These are phyloP conservation scores for Microsporum ferrugineum DNA, from an alignment of 2,329 filamentous ascomycete species.

Conservation along the genomic window DNA sequence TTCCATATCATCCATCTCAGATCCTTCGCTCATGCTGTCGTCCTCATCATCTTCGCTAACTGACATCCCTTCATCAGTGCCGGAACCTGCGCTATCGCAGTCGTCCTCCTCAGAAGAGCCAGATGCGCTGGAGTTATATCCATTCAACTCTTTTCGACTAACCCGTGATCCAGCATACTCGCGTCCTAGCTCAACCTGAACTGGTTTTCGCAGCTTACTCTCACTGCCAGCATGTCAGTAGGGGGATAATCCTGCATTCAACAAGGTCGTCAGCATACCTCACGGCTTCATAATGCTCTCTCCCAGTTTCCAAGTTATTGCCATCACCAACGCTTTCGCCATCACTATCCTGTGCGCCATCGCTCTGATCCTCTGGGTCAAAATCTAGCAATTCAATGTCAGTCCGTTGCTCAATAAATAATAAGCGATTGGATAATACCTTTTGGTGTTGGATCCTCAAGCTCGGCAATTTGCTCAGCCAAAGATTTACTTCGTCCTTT, in stretches of 20 bases:
- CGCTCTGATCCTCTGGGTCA: slow-evolving; percentile 61
- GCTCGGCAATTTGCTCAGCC: slow-evolving; percentile 50
- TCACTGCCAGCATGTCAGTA: slow-evolving; percentile 41
- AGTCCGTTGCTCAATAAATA: slow-evolving; percentile 8
- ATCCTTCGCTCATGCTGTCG: slow-evolving; percentile 20
- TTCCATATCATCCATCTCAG: slow-evolving; percentile 19
- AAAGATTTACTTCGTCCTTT: slow-evolving; percentile 40
- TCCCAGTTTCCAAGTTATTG: slow-evolving; percentile 45
- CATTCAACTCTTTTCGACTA: slow-evolving; percentile 55
- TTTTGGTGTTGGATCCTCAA: slow-evolving; percentile 50
- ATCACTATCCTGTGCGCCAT: slow-evolving; percentile 45
- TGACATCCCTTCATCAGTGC: slow-evolving; percentile 23
- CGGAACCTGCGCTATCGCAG: slow-evolving; percentile 23
- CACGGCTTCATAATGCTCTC: slow-evolving; percentile 77
- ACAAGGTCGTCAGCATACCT: slow-evolving; percentile 38
- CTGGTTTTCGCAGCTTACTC: slow-evolving; percentile 68
- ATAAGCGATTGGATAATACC: slow-evolving; percentile 36
- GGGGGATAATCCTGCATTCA: slow-evolving; percentile 4
- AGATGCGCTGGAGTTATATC: slow-evolving; percentile 28
- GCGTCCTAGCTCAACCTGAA: slow-evolving; percentile 57
- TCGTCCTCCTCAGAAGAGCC: slow-evolving; percentile 35
- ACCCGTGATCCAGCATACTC: slow-evolving; percentile 70
- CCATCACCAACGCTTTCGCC: slow-evolving; percentile 41
- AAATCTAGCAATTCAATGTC: slow-evolving; percentile 46
- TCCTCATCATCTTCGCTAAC: slow-evolving; percentile 30